Evolutionary conservation across 2,329 filamentous ascomycete species (phyloP), one percentile per base, ranked within the genome.

Genomic region (Lasiodiplodia gonubiensis): DNA sequence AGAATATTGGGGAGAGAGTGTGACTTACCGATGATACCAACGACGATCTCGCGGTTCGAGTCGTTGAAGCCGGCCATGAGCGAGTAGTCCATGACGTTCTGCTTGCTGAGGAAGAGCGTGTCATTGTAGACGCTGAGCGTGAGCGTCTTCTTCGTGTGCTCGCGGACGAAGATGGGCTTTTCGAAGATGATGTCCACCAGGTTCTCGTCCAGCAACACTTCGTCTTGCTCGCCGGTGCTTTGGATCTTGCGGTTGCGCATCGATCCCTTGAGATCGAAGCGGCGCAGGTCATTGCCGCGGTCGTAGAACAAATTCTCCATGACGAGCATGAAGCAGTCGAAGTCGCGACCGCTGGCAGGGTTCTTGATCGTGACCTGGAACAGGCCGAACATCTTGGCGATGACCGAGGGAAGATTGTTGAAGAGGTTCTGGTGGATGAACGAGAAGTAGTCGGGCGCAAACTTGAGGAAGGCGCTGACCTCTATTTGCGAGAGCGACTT

Each of bases 221-320:
- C 95, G 72, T 98, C 95, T 71, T 94, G 92, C 80, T 98, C 93
- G 64, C 95, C 96, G 0, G 95, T 99, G 33, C 91, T 93, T 76
- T 98, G 90, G 54, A 98, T 97, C 77, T 97, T 97, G 74, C 95
- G 92, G 80, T 99, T 99, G 55, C 95, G 90, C 95, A 99, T 99
- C 10, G 93, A 97, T 1, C 95, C 95, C 77, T 99, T 99, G 69
- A 99, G 87, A 76, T 99, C 95, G 76, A 99, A 84, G 14, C 83
- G 80, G 2, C 95, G 89, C 25, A 67, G 37, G 35, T 92, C 94
- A 0, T 94, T 93, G 21, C 89, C 89, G 33, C 95, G 91, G 76
- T 98, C 95, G 75, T 99, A 99, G 78, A 99, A 99, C 18, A 99
- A 82, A 72, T 99, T 99, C 80, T 99, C 95, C 89, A 98, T 99